Base-by-base conservation (phyloP, 805 yeast species). In the Osmozyma mogii region DNA sequence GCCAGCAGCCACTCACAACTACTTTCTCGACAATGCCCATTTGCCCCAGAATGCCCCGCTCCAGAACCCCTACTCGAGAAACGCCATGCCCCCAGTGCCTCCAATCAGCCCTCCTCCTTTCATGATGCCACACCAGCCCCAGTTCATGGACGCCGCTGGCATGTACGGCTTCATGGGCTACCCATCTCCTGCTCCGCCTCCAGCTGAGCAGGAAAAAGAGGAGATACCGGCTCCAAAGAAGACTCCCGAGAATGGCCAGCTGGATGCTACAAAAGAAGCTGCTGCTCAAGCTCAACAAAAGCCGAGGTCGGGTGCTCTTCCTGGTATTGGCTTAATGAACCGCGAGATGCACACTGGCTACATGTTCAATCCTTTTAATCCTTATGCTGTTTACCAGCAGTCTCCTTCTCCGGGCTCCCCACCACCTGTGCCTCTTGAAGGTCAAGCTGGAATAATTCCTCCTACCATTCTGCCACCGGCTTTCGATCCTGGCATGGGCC, bases 361-460 rank as follows among this genome's bases (percentile, higher is more conserved):
- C 40, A 57, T 70, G 60, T 63, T 69, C 47, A 72, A 69, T 14
- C 66, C 72, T 0, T 73, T 70, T 39, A 56, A 50, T 35, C 74
- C 76, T 1, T 72, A 70, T 43, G 57, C 61, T 8, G 44, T 56
- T 43, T 58, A 53, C 32, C 58, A 51, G 8, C 56, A 44, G 21
- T 23, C 23, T 9, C 31, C 58, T 18, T 51, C 58, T 9, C 47
- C 49, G 12, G 17, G n/a, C 7, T 19, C 19, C 10, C 24, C 32
- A 10, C 32, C 39, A 2, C 11, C 22, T 9, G 28, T 22, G 9
- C 10, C n/a, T 18, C 17, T 31, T 3, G 13, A n/a, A 7, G 23
- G 23, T 21, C n/a, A n/a, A 6, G 5, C 23, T 6, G 7, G n/a
- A n/a, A n/a, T n/a, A n/a, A n/a, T n/a, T n/a, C n/a, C n/a, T n/a